Conservation (phyloP, 768 basidiomycete species). For the Clavaria fumosa region DNA sequence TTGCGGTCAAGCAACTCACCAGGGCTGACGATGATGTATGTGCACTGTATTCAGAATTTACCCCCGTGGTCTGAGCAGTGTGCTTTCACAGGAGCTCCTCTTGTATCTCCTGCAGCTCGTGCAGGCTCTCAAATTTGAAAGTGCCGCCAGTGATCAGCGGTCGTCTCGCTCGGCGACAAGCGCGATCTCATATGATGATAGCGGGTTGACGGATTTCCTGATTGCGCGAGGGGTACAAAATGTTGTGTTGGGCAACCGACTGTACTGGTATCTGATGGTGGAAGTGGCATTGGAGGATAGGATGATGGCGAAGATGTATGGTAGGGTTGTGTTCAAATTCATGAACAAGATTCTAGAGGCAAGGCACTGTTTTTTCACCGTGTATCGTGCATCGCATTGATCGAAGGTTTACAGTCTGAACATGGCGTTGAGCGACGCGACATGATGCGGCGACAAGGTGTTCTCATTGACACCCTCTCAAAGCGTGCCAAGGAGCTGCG, state of each 20-base stretch:
- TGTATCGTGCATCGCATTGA: background rate
- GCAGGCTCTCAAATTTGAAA: conserved; percentile 95
- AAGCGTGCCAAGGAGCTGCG: conserved; percentile 79
- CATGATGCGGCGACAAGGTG: conserved; percentile 80
- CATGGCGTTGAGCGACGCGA: conserved; percentile 74
- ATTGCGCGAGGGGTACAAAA: conserved; percentile 76
- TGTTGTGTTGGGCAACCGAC: conserved; percentile 70
- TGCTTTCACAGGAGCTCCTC: conserved; percentile 56
- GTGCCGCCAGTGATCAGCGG: conserved; percentile 57
- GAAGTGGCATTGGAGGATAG: conserved; percentile 83
- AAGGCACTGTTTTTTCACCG: conserved; percentile 10
- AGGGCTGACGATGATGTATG: conserved; percentile 89
- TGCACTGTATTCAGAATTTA: conserved; percentile 2
- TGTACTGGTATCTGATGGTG: conserved; percentile 98
- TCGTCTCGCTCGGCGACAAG: conserved; percentile 57
- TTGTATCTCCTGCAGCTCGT: conserved; percentile 92
- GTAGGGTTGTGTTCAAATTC: conserved; percentile 78
- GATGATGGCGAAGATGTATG: conserved; percentile 85
- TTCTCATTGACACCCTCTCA: conserved; percentile 74
- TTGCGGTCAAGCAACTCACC: conserved; percentile 82
- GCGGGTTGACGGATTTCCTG: conserved; percentile 85
- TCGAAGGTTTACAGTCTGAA: conserved; percentile 30
- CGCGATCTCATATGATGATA: conserved; percentile 78
- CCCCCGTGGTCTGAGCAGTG: background rate
- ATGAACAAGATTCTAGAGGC: conserved; percentile 83